These are phyloP conservation scores for Mortierella antarctica DNA, from an alignment of 192 early-diverging fungal species.

Conservation along the genomic window DNA sequence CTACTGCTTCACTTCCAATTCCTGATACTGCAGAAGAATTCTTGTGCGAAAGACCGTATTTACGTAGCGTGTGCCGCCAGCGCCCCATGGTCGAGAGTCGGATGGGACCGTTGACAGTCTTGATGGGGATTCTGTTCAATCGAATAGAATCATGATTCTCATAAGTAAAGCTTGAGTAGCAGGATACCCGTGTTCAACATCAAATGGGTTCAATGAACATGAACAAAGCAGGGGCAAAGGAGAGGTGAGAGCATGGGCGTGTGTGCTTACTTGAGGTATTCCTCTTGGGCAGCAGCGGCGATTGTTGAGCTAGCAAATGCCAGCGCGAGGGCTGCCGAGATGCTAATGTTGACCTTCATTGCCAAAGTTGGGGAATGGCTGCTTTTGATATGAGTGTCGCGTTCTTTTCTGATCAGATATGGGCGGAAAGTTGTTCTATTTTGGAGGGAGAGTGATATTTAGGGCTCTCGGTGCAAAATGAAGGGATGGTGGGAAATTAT, in stretches of 20 bases:
- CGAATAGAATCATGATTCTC: too few relatives aligned
- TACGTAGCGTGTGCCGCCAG: constrained; percentile 24
- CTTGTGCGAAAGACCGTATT: constrained; percentile 18
- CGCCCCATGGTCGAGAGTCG: constrained; percentile 19
- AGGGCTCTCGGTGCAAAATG: too few relatives aligned
- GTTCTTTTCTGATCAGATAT: background rate
- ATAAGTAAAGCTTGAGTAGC: background rate
- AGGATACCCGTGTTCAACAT: too few relatives aligned
- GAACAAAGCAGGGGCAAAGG: background rate
- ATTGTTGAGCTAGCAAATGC: background rate
- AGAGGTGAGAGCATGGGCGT: background rate
- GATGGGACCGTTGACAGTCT: background rate
- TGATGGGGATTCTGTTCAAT: constrained; percentile 18
- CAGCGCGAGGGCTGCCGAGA: constrained; percentile 15
- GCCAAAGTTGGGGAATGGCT: background rate
- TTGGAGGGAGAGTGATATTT: background rate
- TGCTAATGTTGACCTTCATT: constrained; percentile 24
- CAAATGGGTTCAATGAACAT: too few relatives aligned
- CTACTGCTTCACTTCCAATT: too few relatives aligned
- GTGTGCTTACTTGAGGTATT: constrained; percentile 21
- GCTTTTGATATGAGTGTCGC: background rate
- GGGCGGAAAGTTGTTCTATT: background rate
- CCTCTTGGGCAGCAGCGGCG: background rate
- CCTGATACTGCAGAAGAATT: background rate
- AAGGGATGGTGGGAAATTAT: too few relatives aligned